Evolutionary conservation across 768 basidiomycete genomes (phyloP).

Genomic region (Mycena galopus): DNA sequence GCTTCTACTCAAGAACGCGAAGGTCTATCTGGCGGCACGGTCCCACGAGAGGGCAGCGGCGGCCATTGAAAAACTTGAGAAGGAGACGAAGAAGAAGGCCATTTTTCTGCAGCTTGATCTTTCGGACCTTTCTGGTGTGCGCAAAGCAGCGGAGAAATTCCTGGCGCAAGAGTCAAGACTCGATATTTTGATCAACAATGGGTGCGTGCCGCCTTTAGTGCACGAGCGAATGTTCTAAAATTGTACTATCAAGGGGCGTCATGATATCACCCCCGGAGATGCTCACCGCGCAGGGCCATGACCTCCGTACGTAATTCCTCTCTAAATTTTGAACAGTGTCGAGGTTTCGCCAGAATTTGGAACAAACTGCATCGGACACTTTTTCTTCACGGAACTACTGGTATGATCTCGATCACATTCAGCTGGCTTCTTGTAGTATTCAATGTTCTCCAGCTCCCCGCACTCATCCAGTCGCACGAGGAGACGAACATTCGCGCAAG

Average conservation of each 20-base stretch:
- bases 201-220: slow-evolving; percentile 29
- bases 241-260: slow-evolving; percentile 34
- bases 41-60: slow-evolving; percentile 29
- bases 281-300: slow-evolving; percentile 37
- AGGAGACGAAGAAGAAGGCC: slow-evolving; percentile 42
- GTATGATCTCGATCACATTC: background rate
- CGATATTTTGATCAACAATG: slow-evolving; percentile 44
- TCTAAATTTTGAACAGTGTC: too few relatives aligned
- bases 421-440: background rate
- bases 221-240: too few relatives aligned
- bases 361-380: slow-evolving; percentile 33
- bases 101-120: slow-evolving; percentile 43
- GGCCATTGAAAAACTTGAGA: slow-evolving; percentile 42
- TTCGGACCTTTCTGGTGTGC: slow-evolving; percentile 42
- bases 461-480: slow-evolving; percentile 34
- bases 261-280: slow-evolving; percentile 39
- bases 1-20: slow-evolving; percentile 43
- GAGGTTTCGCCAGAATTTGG: slow-evolving; percentile 11
- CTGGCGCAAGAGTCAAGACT: slow-evolving; percentile 31
- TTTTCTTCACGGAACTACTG: slow-evolving; percentile 28
- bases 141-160: slow-evolving; percentile 43
- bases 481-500: slow-evolving; percentile 40
- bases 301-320: slow-evolving; percentile 1
- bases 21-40: slow-evolving; percentile 46
- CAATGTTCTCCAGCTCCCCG: slow-evolving; percentile 28